Conservation (phyloP, 169 alveolate species). For the Blepharisma undulans region DNA sequence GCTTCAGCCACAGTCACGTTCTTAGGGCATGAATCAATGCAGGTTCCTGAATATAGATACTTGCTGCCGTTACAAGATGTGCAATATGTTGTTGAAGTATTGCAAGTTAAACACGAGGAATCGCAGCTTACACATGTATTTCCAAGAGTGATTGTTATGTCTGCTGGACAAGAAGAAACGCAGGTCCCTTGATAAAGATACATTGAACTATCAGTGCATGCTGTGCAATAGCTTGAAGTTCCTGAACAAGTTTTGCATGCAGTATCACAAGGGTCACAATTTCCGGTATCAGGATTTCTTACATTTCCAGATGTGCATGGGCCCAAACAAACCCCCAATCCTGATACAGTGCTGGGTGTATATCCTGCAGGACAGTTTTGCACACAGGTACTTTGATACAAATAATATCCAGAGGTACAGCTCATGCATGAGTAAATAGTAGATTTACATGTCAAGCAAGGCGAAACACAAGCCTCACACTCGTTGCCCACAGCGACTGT, state of each 20-base stretch:
- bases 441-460: not conserved
- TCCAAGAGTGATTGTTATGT: not conserved
- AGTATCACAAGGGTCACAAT: conserved; percentile 7
- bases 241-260: conserved; percentile 22
- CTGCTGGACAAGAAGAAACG: conserved; percentile 1
- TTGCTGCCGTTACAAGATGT: conserved; percentile 15
- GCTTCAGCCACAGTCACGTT: conserved; percentile 9
- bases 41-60: not conserved
- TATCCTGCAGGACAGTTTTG: conserved; percentile 2
- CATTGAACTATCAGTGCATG: not conserved
- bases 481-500: not conserved
- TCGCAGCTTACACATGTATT: not conserved
- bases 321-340: conserved; percentile 8
- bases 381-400: not conserved
- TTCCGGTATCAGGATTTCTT: not conserved
- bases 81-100: not conserved
- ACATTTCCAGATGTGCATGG: conserved; percentile 1
- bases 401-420: not conserved
- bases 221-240: not conserved
- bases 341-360: not conserved
- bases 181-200: conserved; percentile 27
- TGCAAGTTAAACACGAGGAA: not conserved
- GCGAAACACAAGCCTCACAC: conserved; percentile 4
- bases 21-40: not conserved
- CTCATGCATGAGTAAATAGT: not conserved